phyloP scores from a whole-genome alignment of 257 asterid species.

The Solanum microdontum region DNA sequence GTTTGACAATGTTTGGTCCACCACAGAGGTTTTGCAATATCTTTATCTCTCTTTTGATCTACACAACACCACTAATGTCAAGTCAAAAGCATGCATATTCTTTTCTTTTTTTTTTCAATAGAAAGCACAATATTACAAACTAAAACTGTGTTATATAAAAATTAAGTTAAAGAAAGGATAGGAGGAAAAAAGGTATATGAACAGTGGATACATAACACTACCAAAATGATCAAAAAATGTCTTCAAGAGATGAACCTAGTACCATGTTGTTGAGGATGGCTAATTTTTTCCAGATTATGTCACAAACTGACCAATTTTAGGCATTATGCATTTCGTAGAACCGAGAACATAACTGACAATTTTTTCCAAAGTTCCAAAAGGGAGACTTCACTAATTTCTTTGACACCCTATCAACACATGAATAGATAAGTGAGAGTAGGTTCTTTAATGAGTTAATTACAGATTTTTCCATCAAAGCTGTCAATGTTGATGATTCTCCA shows the following conservation, averaged over 20 bases:
- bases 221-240: neutral
- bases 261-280: neutral
- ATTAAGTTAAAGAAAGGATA: neutral
- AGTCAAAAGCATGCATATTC: neutral
- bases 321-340: neutral
- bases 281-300: neutral
- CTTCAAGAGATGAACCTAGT: neutral
- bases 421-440: neutral
- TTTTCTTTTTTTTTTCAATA: neutral
- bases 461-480: neutral
- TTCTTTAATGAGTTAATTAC: neutral
- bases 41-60: constrained; percentile 42
- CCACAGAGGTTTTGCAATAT: constrained; percentile 37
- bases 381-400: neutral
- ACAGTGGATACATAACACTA: neutral
- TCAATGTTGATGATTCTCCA: neutral
- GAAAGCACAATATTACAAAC: neutral
- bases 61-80: neutral
- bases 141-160: neutral
- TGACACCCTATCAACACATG: neutral
- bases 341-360: neutral
- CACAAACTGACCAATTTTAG: neutral
- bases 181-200: neutral
- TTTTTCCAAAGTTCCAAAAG: neutral
- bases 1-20: constrained; percentile 32